A percentile compares a stretch with the other conserved stretches of the same genome.
phyloP scores from a whole-genome alignment of 495 filamentous ascomycete genomes.

The Penicillium canescens region DNA sequence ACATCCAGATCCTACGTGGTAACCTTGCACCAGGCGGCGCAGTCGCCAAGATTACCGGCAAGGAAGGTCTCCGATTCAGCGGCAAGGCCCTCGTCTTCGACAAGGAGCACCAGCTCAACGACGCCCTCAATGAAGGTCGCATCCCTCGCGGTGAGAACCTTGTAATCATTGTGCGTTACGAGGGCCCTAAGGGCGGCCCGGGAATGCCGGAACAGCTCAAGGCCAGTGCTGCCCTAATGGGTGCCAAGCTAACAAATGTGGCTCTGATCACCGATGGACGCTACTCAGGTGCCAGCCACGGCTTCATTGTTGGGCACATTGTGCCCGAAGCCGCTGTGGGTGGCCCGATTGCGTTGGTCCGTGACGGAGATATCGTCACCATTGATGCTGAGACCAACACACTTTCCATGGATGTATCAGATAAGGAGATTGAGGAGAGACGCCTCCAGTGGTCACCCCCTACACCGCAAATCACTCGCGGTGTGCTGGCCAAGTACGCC shows the following conservation, averaged over 20 bases:
- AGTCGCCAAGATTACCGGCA: conserved; percentile 97
- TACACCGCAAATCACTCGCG: conserved; percentile 72
- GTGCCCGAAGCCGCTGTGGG: conserved; percentile 86
- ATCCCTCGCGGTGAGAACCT: conserved; percentile 80
- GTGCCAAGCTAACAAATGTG: conserved; percentile 83
- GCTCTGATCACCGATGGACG: conserved; percentile 93
- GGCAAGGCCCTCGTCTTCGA: conserved; percentile 89
- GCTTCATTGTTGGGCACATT: conserved; percentile 95
- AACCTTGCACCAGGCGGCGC: conserved; percentile 91
- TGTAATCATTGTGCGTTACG: conserved; percentile 92
- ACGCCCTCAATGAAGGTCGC: conserved; percentile 67
- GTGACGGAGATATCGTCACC: conserved; percentile 79
- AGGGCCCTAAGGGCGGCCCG: conserved; percentile 92
- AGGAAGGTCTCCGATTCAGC: conserved; percentile 82
- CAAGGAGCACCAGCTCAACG: conserved; percentile 79
- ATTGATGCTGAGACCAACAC: conserved; percentile 83
- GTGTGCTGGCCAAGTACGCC: conserved; percentile 90
- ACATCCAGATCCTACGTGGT: conserved; percentile 85
- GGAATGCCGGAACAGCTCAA: conserved; percentile 99
- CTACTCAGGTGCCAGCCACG: conserved; percentile 88
- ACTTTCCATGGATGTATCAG: conserved; percentile 72
- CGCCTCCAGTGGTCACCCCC: conserved; percentile 74
- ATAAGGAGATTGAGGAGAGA: conserved; percentile 70
- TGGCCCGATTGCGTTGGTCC: conserved; percentile 79
- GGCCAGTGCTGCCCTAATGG: conserved; percentile 88